A percentile compares a stretch with the other conserved stretches of the same genome.
phyloP scores from a whole-genome alignment of 1,284 basidiomycete species.

The Chalciporus piperatoides region DNA sequence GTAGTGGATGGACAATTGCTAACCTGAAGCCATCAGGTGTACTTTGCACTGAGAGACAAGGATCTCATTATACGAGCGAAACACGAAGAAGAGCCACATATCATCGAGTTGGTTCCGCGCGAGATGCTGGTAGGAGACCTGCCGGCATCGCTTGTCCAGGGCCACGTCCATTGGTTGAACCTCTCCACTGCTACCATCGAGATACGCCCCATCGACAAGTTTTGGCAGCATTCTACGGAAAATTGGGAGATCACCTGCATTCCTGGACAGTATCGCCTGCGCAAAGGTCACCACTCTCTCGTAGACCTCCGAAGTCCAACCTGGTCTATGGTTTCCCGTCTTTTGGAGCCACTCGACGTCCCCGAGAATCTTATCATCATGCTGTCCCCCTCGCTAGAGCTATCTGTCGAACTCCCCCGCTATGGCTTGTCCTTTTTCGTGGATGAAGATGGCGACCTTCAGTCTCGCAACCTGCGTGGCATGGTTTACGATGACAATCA shows the following conservation, averaged over 20 bases:
- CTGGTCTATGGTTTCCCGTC: conserved; percentile 30
- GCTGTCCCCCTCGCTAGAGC: not conserved
- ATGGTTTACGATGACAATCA: conserved; percentile 30
- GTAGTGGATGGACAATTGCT: not conserved
- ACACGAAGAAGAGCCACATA: not conserved
- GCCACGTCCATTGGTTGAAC: conserved; percentile 41
- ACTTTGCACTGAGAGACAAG: conserved; percentile 28
- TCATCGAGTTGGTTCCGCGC: conserved; percentile 38
- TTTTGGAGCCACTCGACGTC: conserved; percentile 33
- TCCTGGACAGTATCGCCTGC: conserved; percentile 13
- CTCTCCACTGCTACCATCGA: conserved; percentile 32
- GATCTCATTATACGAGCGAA: conserved; percentile 33
- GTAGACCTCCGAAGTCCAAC: conserved; percentile 34
- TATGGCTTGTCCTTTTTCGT: conserved; percentile 38
- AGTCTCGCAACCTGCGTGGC: conserved; percentile 23
- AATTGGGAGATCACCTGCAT: conserved; percentile 22
- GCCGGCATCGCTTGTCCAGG: conserved; percentile 32
- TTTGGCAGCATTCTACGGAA: conserved; percentile 22
- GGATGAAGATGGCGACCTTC: conserved; percentile 26
- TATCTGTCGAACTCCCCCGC: conserved; percentile 40
- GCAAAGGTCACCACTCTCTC: conserved; percentile 18
- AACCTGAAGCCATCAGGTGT: conserved; percentile 21
- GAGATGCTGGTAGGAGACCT: conserved; percentile 35
- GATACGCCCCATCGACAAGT: conserved; percentile 33
- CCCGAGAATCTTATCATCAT: conserved; percentile 30